Evolutionary conservation across 2,329 filamentous ascomycete species (phyloP).

Genomic region (Aureobasidium sp.): DNA sequence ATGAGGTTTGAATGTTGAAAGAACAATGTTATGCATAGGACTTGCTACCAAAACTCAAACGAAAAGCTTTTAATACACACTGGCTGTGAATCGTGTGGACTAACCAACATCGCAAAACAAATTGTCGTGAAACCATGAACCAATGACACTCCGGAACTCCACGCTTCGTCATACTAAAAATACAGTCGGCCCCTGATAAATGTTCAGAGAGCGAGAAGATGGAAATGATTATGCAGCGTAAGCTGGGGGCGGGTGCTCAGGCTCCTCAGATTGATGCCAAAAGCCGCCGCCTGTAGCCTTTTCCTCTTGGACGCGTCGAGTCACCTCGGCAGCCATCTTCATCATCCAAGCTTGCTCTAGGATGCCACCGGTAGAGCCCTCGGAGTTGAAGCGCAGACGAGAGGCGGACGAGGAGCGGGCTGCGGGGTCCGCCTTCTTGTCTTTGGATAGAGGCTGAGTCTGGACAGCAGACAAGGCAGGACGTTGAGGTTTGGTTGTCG

Average conservation of each 20-base stretch:
- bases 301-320: slow-evolving; percentile 78
- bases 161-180: slow-evolving; percentile 6
- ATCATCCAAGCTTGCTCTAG: slow-evolving; percentile 79
- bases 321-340: slow-evolving; percentile 92
- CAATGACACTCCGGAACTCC: not conserved
- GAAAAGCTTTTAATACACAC: slow-evolving; percentile 8
- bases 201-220: not conserved
- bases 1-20: not conserved
- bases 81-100: slow-evolving; percentile 9
- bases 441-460: slow-evolving; percentile 6
- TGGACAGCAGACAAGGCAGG: slow-evolving; percentile 3
- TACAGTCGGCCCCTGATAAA: not conserved
- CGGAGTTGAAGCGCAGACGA: not conserved
- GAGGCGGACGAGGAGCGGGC: slow-evolving; percentile 2
- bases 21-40: not conserved
- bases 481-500: slow-evolving; percentile 5
- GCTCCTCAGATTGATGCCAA: slow-evolving; percentile 19
- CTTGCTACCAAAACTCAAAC: not conserved
- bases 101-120: not conserved
- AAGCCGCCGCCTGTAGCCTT: slow-evolving; percentile 43
- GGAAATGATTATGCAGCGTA: slow-evolving; percentile 27
- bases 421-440: not conserved
- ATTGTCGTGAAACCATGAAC: not conserved
- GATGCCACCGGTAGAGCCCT: slow-evolving; percentile 43
- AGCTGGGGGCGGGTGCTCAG: slow-evolving; percentile 29